phyloP scores from a whole-genome alignment of 495 filamentous ascomycete genomes.

The Wilcoxina mikolae region DNA sequence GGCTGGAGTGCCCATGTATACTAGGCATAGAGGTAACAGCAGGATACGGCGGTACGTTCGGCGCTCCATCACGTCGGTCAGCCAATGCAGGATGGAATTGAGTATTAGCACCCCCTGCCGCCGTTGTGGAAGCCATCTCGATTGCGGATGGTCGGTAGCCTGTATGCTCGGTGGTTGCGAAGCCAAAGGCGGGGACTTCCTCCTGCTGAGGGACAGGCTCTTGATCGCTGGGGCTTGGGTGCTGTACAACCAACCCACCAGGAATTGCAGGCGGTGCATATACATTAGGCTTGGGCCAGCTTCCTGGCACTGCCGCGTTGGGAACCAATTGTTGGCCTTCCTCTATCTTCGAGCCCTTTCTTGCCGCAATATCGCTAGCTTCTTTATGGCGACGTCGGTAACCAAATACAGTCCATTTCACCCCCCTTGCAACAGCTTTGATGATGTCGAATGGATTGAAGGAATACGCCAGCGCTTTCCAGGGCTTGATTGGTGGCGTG shows the following conservation, averaged over 20 bases:
- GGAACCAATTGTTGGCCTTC: not conserved
- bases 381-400: constrained; percentile 39
- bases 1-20: not conserved
- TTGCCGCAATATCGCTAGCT: constrained; percentile 12
- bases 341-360: constrained; percentile 3
- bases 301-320: constrained; percentile 2
- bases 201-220: constrained; percentile 6
- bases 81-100: not conserved
- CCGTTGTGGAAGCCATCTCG: not conserved
- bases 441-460: constrained; percentile 76
- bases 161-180: constrained; percentile 3
- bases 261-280: not conserved
- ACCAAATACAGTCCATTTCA: constrained; percentile 69
- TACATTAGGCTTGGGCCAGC: not conserved
- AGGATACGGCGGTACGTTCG: constrained; percentile 10
- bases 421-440: constrained; percentile 60
- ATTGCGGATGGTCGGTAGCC: not conserved
- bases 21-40: constrained; percentile 10
- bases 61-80: not conserved
- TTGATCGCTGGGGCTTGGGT: constrained; percentile 12
- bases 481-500: constrained; percentile 37
- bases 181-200: constrained; percentile 12
- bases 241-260: constrained; percentile 13
- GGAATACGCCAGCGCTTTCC: constrained; percentile 49
- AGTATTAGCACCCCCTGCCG: not conserved